Evolutionary conservation across 371 early-diverging fungal species (phyloP), one percentile per base, ranked within the genome.

Genomic region (Haplosporangium sp.): DNA sequence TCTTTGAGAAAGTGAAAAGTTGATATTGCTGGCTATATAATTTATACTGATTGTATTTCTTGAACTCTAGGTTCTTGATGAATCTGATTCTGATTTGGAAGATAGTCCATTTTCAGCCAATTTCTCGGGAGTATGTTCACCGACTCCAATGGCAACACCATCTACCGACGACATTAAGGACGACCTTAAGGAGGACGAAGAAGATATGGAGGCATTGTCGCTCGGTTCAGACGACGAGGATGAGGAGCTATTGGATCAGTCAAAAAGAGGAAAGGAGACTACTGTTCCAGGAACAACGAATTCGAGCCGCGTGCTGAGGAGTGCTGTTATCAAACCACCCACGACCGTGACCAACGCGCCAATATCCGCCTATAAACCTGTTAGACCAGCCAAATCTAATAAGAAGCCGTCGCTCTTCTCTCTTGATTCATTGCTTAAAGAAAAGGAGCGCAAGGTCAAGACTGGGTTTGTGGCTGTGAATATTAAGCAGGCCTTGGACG

Each of bases 61-160:
- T 14, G 14, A 50, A 18, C 16, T 6, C 13, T 50, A 69, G 69
- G 12, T 42, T 8, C 43, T 67, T 6, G 63, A 62, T 2, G 74
- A 73, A 1, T 73, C 74, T 5, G 74, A 67, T 37, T 73, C 74
- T 13, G 74, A 73, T 11, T 40, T 73, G n/a, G 74, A 63, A 11
- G 74, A 73, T 9, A 48, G 59, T 29, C 68, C 62, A 2, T 67
- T 73, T 9, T 53, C 50, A 9, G 21, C 53, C 11, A 47, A 20
- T 10, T 46, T 29, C n/a, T 51, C 66, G 1, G 40, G 14, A 11
- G 8, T 62, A 20, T 40, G 53, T 6, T 12, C 56, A 40, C 52
- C 67, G 10, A n/a, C 56, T 56, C 50, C 56, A 5, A 6, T 23
- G 46, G 18, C 65, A 18, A 37, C 43, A 42, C n/a, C 59, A 3